Evolutionary conservation across 257 asterid species (phyloP).

Genomic region (Ligustrum vulgare): DNA sequence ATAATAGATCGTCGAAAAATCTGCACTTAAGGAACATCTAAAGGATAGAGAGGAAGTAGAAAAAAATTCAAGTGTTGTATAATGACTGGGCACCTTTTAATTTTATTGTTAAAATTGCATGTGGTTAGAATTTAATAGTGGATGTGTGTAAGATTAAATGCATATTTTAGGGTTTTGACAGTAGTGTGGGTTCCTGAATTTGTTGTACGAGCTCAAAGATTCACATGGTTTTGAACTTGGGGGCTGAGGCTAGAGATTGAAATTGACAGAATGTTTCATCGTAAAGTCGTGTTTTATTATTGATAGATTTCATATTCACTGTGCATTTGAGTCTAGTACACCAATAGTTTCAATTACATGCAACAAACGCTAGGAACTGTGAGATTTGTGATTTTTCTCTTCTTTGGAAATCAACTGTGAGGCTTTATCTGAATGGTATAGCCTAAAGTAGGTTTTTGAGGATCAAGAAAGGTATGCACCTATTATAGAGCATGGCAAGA

Average conservation of each 20-base stretch:
- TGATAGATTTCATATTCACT: neutral
- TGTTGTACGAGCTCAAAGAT: neutral
- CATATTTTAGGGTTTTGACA: neutral
- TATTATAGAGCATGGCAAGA: neutral
- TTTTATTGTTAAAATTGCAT: neutral
- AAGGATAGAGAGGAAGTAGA: conserved; percentile 5
- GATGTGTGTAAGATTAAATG: neutral
- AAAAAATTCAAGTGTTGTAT: neutral
- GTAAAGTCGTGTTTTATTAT: neutral
- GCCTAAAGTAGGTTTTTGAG: neutral
- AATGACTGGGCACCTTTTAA: neutral
- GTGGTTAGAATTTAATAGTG: neutral
- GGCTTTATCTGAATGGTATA: neutral
- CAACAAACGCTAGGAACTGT: neutral
- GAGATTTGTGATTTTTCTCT: neutral
- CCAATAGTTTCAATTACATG: neutral
- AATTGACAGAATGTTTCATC: neutral
- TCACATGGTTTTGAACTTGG: neutral
- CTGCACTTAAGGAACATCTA: conserved; percentile 9
- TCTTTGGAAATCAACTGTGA: neutral
- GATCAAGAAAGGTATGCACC: neutral
- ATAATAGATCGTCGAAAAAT: neutral
- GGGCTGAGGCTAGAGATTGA: neutral
- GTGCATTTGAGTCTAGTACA: neutral
- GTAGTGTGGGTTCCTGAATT: neutral